A percentile compares a stretch with the other conserved stretches of the same genome.
These are phyloP conservation scores for Trichoderma atroviride DNA, from an alignment of 2,329 filamentous ascomycete species.

Conservation along the genomic window DNA sequence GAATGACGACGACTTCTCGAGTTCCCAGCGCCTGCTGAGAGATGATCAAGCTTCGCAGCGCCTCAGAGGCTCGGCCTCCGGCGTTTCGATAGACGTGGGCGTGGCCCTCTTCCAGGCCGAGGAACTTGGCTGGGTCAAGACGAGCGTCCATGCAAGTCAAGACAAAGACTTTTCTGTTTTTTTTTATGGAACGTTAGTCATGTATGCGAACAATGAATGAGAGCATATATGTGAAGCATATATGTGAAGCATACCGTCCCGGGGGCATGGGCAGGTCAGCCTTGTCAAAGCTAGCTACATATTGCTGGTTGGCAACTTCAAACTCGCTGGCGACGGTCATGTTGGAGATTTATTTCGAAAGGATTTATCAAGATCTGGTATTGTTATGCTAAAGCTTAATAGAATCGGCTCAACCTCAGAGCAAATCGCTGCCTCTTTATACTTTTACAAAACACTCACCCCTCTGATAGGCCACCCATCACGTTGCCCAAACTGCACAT, in stretches of 20 bases:
- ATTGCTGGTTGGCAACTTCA: slow-evolving; percentile 49
- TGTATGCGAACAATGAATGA: no score
- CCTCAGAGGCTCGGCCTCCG: slow-evolving; percentile 67
- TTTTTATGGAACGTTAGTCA: not conserved
- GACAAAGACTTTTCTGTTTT: slow-evolving; percentile 39
- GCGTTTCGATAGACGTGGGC: slow-evolving; percentile 80
- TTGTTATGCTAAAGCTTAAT: not conserved
- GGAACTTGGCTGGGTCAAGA: slow-evolving; percentile 66
- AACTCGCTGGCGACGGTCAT: slow-evolving; percentile 35
- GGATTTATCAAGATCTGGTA: not conserved
- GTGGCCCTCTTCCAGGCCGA: slow-evolving; percentile 72
- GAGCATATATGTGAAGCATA: not conserved
- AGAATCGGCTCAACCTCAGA: not conserved
- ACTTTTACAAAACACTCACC: not conserved
- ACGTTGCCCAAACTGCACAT: not conserved
- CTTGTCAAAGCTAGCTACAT: slow-evolving; percentile 67
- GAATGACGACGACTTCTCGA: slow-evolving; percentile 71
- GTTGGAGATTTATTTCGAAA: not conserved
- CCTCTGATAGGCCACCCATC: not conserved
- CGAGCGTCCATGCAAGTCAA: slow-evolving; percentile 85
- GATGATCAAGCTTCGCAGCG: slow-evolving; percentile 73
- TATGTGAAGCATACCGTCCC: slow-evolving; percentile 44
- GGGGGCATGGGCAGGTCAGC: slow-evolving; percentile 69
- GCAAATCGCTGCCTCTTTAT: not conserved
- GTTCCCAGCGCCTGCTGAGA: slow-evolving; percentile 80